Conservation (phyloP, 306 rosid genomes). For the Hylodesmum podocarpum region DNA sequence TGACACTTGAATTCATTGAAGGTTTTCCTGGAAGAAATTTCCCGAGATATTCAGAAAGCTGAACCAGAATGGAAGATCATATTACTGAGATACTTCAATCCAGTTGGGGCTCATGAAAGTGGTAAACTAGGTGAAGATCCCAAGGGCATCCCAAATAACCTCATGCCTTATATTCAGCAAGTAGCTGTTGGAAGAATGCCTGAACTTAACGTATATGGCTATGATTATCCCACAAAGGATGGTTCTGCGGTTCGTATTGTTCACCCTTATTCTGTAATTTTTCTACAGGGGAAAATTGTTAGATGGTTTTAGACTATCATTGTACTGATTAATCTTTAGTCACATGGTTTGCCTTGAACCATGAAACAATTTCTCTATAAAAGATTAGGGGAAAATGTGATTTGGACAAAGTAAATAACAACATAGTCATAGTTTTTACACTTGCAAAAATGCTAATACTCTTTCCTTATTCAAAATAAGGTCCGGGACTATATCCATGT, state of each 20-base stretch:
- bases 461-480: constrained; percentile 40
- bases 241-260: constrained; percentile 75
- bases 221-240: constrained; percentile 87
- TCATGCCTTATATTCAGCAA: constrained; percentile 96
- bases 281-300: no score
- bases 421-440: not conserved
- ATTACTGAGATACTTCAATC: constrained; percentile 88
- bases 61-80: constrained; percentile 88
- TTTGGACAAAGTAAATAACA: not conserved
- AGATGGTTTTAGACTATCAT: no score
- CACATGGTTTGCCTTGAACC: no score
- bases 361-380: no score
- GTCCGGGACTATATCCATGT: constrained; percentile 96
- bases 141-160: constrained; percentile 89
- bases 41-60: constrained; percentile 77
- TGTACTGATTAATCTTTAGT: no score
- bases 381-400: not conserved
- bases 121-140: constrained; percentile 96
- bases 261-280: not conserved
- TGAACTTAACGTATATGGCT: constrained; percentile 81
- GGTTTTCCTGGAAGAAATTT: constrained; percentile 91
- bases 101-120: constrained; percentile 97
- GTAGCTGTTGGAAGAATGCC: constrained; percentile 93
- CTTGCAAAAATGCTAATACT: constrained; percentile 12
- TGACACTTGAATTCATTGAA: constrained; percentile 25